phyloP scores from a whole-genome alignment of 1,139 yeast genomes.

The Suhomyces panamericanus region DNA sequence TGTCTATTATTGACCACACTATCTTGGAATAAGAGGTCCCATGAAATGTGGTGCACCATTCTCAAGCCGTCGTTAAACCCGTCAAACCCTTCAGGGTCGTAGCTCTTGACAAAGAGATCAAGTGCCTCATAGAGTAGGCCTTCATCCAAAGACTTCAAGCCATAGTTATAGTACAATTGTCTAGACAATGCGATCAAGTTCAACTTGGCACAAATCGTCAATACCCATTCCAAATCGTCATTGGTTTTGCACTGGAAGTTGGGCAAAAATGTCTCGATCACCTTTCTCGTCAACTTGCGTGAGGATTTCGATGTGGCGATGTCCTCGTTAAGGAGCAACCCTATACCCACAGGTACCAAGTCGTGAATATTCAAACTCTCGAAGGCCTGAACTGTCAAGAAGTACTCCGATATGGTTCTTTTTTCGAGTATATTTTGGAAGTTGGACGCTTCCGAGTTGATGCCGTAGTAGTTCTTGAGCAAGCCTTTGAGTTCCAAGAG shows the following conservation, averaged over 20 bases:
- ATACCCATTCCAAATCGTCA: constrained; percentile 81
- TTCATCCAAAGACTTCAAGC: constrained; percentile 39
- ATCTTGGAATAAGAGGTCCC: constrained; percentile 60
- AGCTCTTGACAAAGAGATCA: constrained; percentile 65
- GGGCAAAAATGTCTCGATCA: constrained; percentile 63
- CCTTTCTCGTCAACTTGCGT: constrained; percentile 34
- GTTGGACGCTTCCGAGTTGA: constrained; percentile 15
- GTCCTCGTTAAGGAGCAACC: constrained; percentile 39
- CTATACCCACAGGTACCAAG: constrained; percentile 68
- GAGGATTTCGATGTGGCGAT: constrained; percentile 27
- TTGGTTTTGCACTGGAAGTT: constrained; percentile 57
- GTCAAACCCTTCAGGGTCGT: constrained; percentile 39
- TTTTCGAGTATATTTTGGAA: constrained; percentile 20
- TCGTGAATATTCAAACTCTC: constrained; percentile 51
- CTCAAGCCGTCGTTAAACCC: constrained; percentile 33
- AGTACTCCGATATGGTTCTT: constrained; percentile 57
- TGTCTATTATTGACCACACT: constrained; percentile 55
- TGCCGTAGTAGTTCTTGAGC: constrained; percentile 47
- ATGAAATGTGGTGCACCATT: constrained; percentile 40
- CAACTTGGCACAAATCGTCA: constrained; percentile 53
- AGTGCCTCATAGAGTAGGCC: constrained; percentile 65
- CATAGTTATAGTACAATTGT: constrained; percentile 46
- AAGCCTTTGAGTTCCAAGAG: constrained; percentile 66
- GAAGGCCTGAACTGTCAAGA: constrained; percentile 61
- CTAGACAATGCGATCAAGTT: constrained; percentile 54